Conservation (phyloP, 78 protist species). For the Isochrysis galbana region DNA sequence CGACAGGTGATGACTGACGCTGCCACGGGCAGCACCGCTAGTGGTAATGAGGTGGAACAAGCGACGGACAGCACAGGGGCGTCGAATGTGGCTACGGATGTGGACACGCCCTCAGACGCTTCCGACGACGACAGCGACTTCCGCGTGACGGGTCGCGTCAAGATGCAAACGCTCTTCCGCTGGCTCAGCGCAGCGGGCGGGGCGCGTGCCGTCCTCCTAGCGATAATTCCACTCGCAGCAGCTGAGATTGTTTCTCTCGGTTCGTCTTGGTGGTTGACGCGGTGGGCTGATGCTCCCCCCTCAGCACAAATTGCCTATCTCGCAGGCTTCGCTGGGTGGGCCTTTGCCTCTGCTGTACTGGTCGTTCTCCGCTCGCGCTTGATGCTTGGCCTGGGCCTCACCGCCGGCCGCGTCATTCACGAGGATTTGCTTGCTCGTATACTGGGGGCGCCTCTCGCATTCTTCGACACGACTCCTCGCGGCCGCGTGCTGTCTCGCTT, state of each 20-base stretch:
- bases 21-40: too few species aligned
- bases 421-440: not conserved
- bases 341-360: not conserved
- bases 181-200: not conserved
- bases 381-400: not conserved
- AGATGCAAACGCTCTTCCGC: not conserved
- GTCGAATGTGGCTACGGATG: too few species aligned
- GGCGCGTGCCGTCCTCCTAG: not conserved
- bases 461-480: constrained; percentile 91
- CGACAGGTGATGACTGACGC: too few species aligned
- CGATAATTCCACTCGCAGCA: not conserved
- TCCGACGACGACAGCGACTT: too few species aligned
- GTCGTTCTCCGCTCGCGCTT: not conserved
- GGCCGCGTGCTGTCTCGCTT: constrained; percentile 90
- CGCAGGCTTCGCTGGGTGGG: not conserved
- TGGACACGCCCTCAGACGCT: too few species aligned
- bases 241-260: not conserved
- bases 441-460: constrained; percentile 50
- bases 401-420: constrained; percentile 41
- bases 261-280: not conserved
- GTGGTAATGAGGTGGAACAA: too few species aligned
- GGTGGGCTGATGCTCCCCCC: not conserved
- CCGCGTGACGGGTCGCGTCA: not conserved
- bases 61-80: too few species aligned
- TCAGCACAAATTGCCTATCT: not conserved